Percentiles rank a stretch among this genome's conserved stretches.
phyloP scores from a whole-genome alignment of 805 yeast genomes.

The Maudiozyma barnettii region DNA sequence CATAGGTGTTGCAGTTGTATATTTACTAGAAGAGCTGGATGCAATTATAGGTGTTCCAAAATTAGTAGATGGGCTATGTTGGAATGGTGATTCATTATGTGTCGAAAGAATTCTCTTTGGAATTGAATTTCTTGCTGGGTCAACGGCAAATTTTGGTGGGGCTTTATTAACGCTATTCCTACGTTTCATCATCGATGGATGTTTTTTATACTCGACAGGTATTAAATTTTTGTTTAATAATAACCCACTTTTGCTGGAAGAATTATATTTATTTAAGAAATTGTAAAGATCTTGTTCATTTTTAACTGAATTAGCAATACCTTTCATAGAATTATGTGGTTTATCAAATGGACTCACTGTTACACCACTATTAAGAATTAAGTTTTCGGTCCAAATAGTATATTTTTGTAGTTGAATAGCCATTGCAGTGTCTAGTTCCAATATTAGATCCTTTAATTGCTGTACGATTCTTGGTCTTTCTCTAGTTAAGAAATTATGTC shows the following conservation, averaged over 20 bases:
- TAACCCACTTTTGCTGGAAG: constrained; percentile 26
- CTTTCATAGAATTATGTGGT: constrained; percentile 54
- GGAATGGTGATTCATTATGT: constrained; percentile 28
- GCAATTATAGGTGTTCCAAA: not conserved
- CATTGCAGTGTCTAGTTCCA: constrained; percentile 86
- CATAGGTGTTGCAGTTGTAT: constrained; percentile 1
- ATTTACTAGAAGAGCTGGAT: constrained; percentile 6
- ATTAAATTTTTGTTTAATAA: constrained; percentile 36
- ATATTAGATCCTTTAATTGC: constrained; percentile 62
- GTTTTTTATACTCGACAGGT: constrained; percentile 65
- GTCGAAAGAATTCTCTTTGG: constrained; percentile 28
- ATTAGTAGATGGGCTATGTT: not conserved
- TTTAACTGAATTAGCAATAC: constrained; percentile 66
- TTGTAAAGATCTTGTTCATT: constrained; percentile 75
- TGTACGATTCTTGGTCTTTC: constrained; percentile 72
- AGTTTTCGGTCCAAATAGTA: constrained; percentile 78
- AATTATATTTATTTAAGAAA: constrained; percentile 44
- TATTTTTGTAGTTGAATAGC: constrained; percentile 81
- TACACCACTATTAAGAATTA: constrained; percentile 76
- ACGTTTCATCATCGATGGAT: constrained; percentile 45
- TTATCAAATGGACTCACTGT: constrained; percentile 61
- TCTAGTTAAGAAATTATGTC: constrained; percentile 59
- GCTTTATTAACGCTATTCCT: constrained; percentile 20
- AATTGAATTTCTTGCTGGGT: constrained; percentile 24
- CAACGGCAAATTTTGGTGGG: constrained; percentile 23